phyloP scores from a whole-genome alignment of 164 flowering plant genomes.

The Warburgia ugandensis region DNA sequence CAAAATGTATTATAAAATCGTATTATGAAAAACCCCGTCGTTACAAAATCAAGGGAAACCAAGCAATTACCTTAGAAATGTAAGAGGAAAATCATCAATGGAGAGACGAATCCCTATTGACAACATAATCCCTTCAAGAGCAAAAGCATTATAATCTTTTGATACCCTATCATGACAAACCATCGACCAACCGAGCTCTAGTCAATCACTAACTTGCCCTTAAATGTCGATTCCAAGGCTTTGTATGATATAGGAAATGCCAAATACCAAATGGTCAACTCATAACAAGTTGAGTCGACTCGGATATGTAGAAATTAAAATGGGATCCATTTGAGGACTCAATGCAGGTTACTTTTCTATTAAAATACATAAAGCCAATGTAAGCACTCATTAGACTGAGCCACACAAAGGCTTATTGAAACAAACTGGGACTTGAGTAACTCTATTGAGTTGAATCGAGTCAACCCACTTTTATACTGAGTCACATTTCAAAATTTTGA shows the following conservation, averaged over 20 bases:
- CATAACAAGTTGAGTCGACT: too few species aligned
- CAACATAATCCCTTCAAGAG: slow-evolving; percentile 98
- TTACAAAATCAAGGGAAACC: not conserved
- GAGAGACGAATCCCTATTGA: slow-evolving; percentile 89
- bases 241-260: not conserved
- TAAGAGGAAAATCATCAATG: slow-evolving; percentile 81
- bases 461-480: too few species aligned
- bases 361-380: too few species aligned
- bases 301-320: too few species aligned
- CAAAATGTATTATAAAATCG: too few species aligned
- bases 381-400: too few species aligned
- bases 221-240: not conserved
- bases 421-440: too few species aligned
- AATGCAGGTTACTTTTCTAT: too few species aligned
- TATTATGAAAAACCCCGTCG: too few species aligned
- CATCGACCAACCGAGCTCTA: not conserved
- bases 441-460: too few species aligned
- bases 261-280: not conserved
- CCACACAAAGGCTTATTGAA: too few species aligned
- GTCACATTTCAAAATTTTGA: not conserved
- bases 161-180: slow-evolving; percentile 57
- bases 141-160: slow-evolving; percentile 87
- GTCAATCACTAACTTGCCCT: not conserved
- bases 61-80: slow-evolving; percentile 53
- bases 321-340: too few species aligned